Conservation (phyloP, 192 early-diverging fungal genomes). For the Pilaira anomala region DNA sequence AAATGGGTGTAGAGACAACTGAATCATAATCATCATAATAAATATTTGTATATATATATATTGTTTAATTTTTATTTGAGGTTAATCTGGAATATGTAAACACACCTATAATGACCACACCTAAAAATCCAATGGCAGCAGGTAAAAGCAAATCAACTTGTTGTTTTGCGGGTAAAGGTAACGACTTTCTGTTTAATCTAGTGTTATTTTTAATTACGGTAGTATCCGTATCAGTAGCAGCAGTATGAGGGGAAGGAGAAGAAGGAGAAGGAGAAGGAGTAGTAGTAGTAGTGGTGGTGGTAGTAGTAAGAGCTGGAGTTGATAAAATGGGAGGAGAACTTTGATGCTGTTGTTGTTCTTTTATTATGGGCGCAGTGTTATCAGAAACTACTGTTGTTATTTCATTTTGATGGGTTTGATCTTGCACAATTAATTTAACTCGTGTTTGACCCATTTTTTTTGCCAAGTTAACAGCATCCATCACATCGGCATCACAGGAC, state of each 20-base stretch:
- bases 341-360: neutral
- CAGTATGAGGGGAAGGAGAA: too few relatives aligned
- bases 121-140: conserved; percentile 50
- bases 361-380: neutral
- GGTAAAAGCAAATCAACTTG: conserved; percentile 46
- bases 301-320: too few relatives aligned
- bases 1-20: too few relatives aligned
- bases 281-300: too few relatives aligned
- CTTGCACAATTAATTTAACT: conserved; percentile 65
- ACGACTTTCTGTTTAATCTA: too few relatives aligned
- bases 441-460: conserved; percentile 66
- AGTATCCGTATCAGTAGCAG: too few relatives aligned
- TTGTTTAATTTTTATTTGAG: neutral
- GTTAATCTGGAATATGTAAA: conserved; percentile 39
- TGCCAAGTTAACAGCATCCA: conserved; percentile 79
- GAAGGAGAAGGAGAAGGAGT: too few relatives aligned
- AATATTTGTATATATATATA: too few relatives aligned
- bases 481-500: conserved; percentile 68
- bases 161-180: too few relatives aligned
- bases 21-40: too few relatives aligned
- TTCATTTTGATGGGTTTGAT: conserved; percentile 17
- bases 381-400: neutral
- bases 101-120: conserved; percentile 51
- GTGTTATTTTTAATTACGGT: too few relatives aligned
- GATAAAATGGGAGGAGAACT: too few relatives aligned